Evolutionary conservation across 1,139 yeast genomes (phyloP).

Genomic region (Suzukiozyma palmioleophila): DNA sequence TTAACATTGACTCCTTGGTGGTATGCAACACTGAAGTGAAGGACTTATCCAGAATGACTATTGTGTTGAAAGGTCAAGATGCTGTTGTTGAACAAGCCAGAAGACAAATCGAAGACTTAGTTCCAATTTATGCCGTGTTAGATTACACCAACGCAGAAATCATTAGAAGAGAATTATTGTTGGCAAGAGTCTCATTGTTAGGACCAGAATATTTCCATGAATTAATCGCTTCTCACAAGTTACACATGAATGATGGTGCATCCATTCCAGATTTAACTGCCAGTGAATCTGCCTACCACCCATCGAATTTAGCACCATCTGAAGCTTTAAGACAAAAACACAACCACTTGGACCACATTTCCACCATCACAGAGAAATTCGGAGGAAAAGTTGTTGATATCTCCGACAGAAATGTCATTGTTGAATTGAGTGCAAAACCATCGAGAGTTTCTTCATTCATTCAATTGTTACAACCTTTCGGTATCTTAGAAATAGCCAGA

Average conservation of each 20-base stretch:
- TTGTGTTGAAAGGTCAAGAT: slow-evolving; percentile 90
- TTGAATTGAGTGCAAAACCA: slow-evolving; percentile 93
- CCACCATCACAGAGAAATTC: slow-evolving; percentile 75
- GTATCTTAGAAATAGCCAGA: slow-evolving; percentile 92
- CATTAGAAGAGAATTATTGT: slow-evolving; percentile 81
- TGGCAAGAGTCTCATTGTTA: slow-evolving; percentile 86
- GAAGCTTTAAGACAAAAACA: slow-evolving; percentile 95
- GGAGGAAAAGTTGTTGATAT: slow-evolving; percentile 93
- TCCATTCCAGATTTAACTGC: slow-evolving; percentile 47
- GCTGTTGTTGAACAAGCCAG: slow-evolving; percentile 98
- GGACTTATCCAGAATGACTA: slow-evolving; percentile 95
- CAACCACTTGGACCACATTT: slow-evolving; percentile 78
- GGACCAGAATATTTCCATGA: slow-evolving; percentile 98
- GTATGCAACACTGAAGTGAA: slow-evolving; percentile 96
- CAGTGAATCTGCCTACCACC: slow-evolving; percentile 65
- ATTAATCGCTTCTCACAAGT: slow-evolving; percentile 80
- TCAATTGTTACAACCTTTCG: slow-evolving; percentile 89
- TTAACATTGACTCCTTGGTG: slow-evolving; percentile 94
- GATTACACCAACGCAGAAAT: slow-evolving; percentile 90
- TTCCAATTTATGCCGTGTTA: slow-evolving; percentile 96
- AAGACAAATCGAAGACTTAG: slow-evolving; percentile 94
- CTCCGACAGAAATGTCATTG: slow-evolving; percentile 88
- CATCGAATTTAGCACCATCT: slow-evolving; percentile 83
- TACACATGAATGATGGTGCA: slow-evolving; percentile 36
- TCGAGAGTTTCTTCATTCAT: slow-evolving; percentile 81